A percentile compares a stretch with the other conserved stretches of the same genome.
These are phyloP conservation scores for Vishniacozyma victoriae DNA, from an alignment of 768 basidiomycete genomes.

Conservation along the genomic window DNA sequence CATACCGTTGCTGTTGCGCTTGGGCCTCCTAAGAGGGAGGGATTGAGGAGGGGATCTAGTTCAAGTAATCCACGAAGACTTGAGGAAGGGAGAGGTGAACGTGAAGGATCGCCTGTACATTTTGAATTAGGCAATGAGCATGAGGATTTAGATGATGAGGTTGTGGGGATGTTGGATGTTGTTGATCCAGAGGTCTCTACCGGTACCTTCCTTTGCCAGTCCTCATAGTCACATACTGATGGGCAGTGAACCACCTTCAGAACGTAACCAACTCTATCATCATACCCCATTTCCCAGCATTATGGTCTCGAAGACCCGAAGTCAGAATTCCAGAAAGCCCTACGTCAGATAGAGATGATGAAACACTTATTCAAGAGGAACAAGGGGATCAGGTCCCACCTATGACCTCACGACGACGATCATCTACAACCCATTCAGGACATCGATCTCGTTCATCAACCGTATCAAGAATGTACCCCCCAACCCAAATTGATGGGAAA, in stretches of 20 bases:
- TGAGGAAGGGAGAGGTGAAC: not conserved
- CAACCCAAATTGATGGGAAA: not conserved
- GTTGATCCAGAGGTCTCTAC: constrained; percentile 69
- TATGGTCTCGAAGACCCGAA: constrained; percentile 66
- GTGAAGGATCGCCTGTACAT: not conserved
- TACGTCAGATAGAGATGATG: too few relatives aligned
- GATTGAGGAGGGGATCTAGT: not conserved
- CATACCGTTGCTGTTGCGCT: too few relatives aligned
- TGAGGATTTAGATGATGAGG: constrained; percentile 61
- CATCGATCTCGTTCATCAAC: constrained; percentile 11
- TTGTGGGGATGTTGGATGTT: constrained; percentile 76
- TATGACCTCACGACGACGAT: not conserved
- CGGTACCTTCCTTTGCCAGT: constrained; percentile 6
- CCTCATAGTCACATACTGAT: not conserved
- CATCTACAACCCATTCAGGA: not conserved
- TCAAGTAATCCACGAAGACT: constrained; percentile 1
- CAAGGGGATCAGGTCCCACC: too few relatives aligned
- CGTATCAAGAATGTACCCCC: constrained; percentile 6
- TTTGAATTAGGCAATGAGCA: constrained; percentile 17
- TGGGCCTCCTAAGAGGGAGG: too few relatives aligned
- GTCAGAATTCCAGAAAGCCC: constrained; percentile 53
- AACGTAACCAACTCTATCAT: constrained; percentile 75
- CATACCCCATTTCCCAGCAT: constrained; percentile 60
- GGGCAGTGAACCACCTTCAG: constrained; percentile 60
- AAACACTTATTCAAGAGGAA: too few relatives aligned